Evolutionary conservation across 305 asterid species (phyloP), one percentile per base, ranked within the genome.

Genomic region (Fraxinus baroniana): DNA sequence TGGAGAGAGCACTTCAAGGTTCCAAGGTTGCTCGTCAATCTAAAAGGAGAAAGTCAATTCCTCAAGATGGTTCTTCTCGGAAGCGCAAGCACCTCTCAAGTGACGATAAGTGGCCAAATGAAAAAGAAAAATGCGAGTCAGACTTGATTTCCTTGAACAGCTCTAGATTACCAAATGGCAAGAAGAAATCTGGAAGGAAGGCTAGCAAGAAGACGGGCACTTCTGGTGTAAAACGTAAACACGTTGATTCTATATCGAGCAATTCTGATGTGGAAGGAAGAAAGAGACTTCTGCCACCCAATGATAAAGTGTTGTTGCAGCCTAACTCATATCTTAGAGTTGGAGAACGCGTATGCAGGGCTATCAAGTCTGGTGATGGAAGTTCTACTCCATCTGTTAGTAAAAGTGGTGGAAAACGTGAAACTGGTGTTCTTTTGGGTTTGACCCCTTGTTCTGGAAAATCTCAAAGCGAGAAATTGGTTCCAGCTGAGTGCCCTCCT

Each of bases 101-200:
- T 44, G 84, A 85, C 79, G 84, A 78, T 62, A 83, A 84, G 82
- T 20, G 37, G 78, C 83, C 84, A 15, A 72, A 37, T 77, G 82
- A 82, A 26, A 89, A 84, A 82, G 88, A 81, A 79, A 91, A 81
- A 82, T 83, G 5, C 74, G 33, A 86, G 66, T 73, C 90, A 79
- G 80, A 52, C 33, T 79, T 85, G 90, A 76, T 87, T 82, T 77
- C 88, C 49, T 84, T 83, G 28, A 82, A 85, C 81, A 74, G 87
- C 87, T 84, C 88, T 32, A 64, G 83, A 77, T 82, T 76, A 62
- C 86, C 49, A 68, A 83, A 83, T 10, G 83, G 41, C 26, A 88
- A 81, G 83, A 80, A 81, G 79, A 84, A 77, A 46, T 60, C 76
- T 30, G 62, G 44, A 22, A 89, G 73, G 76, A 80, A 82, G 84